Base-by-base conservation (phyloP, 768 basidiomycete genomes). In the Russula ochroleuca region DNA sequence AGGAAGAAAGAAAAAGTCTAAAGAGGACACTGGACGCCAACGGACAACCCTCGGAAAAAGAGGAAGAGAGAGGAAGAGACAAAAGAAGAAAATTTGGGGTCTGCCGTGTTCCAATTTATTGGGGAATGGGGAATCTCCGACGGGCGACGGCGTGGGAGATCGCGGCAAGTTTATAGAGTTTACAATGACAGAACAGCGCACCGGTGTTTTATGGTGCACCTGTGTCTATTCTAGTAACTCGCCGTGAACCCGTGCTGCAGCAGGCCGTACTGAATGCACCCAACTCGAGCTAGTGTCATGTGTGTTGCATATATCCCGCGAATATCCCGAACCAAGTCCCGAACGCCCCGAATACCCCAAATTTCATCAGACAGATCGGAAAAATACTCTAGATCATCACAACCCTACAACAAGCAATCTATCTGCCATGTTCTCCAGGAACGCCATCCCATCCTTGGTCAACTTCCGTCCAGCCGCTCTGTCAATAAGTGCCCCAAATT, bases 381-480 rank as follows among this genome's bases (percentile, higher is more conserved):
- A 15, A 41, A 8, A 2, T 5, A 5, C 5, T 15, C 2, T 41
- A 31, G 54, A 41, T 28, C 23, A 31, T 48, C 58, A 61, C 45
- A 61, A 40, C 5, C 57, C 71, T 65, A 85, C 67, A 13, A 72
- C 75, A 67, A 74, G 77, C 63, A 91, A 73, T 66, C 84, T 76
- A 49, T 75, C 79, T 2, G 84, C 80, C 50, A 90, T 70, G 41
- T 83, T 83, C 57, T 85, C 83, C 54, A 90, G 73, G 70, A 90
- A 90, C 11, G 79, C 79, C 69, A 90, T 81, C 41, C 87, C 88
- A 68, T 89, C 86, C 80, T 91, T 92, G 38, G 88, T 90, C 59
- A 92, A 78, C 55, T 85, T 89, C 66, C 86, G 79, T 47, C 87
- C 85, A 41, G 78, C 84, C 69, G 84, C 85, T 71, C 80, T 80